Evolutionary conservation across 2,329 filamentous ascomycete species (phyloP), one percentile per base, ranked within the genome.

Genomic region (Trichoderma brevicompactum): DNA sequence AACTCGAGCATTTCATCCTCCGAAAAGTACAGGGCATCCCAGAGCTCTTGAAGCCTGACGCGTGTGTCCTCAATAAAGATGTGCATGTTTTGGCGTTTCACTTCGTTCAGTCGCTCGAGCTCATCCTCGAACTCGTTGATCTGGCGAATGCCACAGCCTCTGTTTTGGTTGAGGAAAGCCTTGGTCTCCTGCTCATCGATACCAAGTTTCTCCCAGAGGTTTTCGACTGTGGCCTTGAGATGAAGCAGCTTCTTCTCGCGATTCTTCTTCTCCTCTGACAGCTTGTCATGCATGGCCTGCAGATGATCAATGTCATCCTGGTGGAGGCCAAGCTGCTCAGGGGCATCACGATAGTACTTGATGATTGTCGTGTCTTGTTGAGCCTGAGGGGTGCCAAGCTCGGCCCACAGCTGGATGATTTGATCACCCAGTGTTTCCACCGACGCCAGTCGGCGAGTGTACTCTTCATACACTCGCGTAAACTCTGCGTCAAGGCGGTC

Each of bases 1-100:
- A 99, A 99, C 70, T 97, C 94, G 65, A 98, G 87, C 94, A 98
- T 98, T 79, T 99, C 95, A 73, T 99, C 95, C 75, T 99, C 95
- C 0, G 92, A 97, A 74, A 96, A 94, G 80, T 95, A 98, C 1
- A 99, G 81, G 0, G 87, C 84, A 74, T 99, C 95, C 95, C 96
- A 99, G 0, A 99, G 86, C 74, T 96, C 94, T 77, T 98, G 94
- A 10, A 99, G 84, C 74, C 92, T 92, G 79, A 88, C 91, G 46
- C 96, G 87, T 19, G 94, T 90, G 79, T 99, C 95, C 76, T 98
- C 95, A 10, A 99, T 92, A 73, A 99, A 99, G 5, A 98, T 79
- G 74, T 97, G 94, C 68, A 99, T 83, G 73, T 99, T 97, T 76
- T 99, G 92, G 72, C 91, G 86, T 82, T 99, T 99, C 66, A 98